Evolutionary conservation across 2,329 filamentous ascomycete genomes (phyloP).

Genomic region (Cladophialophora immunda): DNA sequence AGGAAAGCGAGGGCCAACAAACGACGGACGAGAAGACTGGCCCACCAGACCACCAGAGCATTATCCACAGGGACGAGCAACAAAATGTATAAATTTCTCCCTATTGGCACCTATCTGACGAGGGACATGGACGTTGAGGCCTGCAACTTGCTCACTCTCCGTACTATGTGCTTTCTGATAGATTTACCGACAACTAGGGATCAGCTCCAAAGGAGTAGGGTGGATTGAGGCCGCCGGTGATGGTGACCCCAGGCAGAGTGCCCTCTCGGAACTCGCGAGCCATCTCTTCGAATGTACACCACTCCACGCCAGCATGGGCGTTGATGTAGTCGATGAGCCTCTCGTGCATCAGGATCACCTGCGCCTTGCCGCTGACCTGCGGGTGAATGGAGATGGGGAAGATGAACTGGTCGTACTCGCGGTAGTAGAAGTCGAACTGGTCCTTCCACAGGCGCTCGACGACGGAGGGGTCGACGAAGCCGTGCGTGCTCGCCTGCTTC

Average conservation of each 20-base stretch:
- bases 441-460: slow-evolving; percentile 57
- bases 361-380: slow-evolving; percentile 58
- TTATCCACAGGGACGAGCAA: neutral
- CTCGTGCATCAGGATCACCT: slow-evolving; percentile 58
- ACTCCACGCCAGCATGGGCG: slow-evolving; percentile 54
- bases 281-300: slow-evolving; percentile 70
- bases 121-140: no score
- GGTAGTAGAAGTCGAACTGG: slow-evolving; percentile 56
- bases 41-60: neutral
- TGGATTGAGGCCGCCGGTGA: no score
- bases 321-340: slow-evolving; percentile 57
- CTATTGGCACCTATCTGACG: no score
- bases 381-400: slow-evolving; percentile 59
- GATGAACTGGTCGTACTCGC: slow-evolving; percentile 56
- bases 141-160: no score
- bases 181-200: no score
- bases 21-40: neutral
- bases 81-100: no score
- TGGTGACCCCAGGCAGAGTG: no score
- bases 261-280: neutral
- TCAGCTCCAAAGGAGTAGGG: no score
- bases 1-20: neutral
- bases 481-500: slow-evolving; percentile 41
- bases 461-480: slow-evolving; percentile 45
- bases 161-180: no score